Evolutionary conservation across 306 rosid species (phyloP).

Genomic region (Lagenaria siceraria): DNA sequence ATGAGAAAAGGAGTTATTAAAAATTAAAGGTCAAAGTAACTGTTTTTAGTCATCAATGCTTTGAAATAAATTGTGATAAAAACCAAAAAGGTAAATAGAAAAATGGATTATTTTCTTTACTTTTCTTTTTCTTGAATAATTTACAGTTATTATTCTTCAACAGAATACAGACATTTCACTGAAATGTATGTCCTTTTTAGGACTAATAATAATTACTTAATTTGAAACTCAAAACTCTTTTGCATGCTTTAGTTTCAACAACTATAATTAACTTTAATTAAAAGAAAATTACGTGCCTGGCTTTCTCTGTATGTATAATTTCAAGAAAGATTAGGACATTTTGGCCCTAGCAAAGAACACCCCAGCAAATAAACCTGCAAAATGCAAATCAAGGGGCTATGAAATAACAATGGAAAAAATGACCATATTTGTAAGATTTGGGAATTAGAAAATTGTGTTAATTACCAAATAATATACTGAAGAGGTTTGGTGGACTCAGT

Average conservation of each 20-base stretch:
- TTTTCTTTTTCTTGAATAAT: not conserved
- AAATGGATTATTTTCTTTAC: not conserved
- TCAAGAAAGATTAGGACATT: constrained; percentile 22
- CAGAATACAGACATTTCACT: not conserved
- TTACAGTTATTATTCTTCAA: not conserved
- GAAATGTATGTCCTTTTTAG: not conserved
- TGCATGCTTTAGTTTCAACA: not conserved
- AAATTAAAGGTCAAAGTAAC: constrained; percentile 1
- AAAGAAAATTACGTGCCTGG: not conserved
- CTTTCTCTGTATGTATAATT: no score
- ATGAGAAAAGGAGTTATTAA: not conserved
- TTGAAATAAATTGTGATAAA: not conserved
- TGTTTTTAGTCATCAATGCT: not conserved
- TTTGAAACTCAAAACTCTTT: not conserved
- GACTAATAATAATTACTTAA: not conserved
- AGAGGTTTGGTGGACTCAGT: constrained; percentile 43
- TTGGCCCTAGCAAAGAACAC: constrained; percentile 74
- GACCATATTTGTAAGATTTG: not conserved
- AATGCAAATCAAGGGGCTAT: not conserved
- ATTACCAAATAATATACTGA: constrained; percentile 83
- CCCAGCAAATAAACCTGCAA: constrained; percentile 83
- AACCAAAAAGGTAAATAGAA: not conserved
- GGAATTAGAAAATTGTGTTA: not conserved
- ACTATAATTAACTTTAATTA: not conserved
- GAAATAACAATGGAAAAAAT: not conserved